A percentile compares a stretch with the other conserved stretches of the same genome.
phyloP scores from a whole-genome alignment of 1,284 basidiomycete genomes.

The Golubevia pallescens region DNA sequence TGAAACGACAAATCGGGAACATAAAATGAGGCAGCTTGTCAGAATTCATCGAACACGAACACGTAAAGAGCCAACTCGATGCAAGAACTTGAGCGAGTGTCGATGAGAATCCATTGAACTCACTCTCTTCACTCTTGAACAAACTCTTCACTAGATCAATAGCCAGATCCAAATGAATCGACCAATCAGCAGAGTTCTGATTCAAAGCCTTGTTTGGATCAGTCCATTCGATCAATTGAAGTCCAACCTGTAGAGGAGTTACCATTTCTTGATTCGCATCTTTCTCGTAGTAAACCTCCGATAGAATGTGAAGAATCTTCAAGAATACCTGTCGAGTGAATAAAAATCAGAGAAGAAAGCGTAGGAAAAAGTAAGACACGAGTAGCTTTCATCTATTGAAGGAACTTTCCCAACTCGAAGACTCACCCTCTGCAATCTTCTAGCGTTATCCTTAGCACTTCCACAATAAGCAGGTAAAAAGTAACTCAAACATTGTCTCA shows the following conservation, averaged over 20 bases:
- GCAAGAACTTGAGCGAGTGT: no score
- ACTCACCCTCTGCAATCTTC: constrained; percentile 47
- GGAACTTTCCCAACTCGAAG: no score
- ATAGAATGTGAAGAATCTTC: constrained; percentile 75
- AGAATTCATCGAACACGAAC: no score
- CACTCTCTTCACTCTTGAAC: constrained; percentile 68
- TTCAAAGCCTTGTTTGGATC: constrained; percentile 80
- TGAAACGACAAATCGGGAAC: no score
- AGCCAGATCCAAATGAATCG: constrained; percentile 80
- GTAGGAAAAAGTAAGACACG: no score
- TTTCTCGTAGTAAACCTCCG: constrained; percentile 74
- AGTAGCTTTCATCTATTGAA: no score
- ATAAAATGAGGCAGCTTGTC: no score
- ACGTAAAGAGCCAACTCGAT: no score
- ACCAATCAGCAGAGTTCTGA: constrained; percentile 66
- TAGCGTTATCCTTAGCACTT: constrained; percentile 46
- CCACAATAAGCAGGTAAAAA: constrained; percentile 61
- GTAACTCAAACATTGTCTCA: constrained; percentile 62
- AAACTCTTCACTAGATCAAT: constrained; percentile 74
- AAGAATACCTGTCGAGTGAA: no score
- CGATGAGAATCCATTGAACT: no score
- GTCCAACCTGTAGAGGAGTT: constrained; percentile 77
- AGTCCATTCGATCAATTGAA: constrained; percentile 90
- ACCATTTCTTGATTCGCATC: constrained; percentile 82
- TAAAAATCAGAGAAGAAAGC: no score